Conservation (phyloP, 345 rosid species). For the Lumnitzera littorea region DNA sequence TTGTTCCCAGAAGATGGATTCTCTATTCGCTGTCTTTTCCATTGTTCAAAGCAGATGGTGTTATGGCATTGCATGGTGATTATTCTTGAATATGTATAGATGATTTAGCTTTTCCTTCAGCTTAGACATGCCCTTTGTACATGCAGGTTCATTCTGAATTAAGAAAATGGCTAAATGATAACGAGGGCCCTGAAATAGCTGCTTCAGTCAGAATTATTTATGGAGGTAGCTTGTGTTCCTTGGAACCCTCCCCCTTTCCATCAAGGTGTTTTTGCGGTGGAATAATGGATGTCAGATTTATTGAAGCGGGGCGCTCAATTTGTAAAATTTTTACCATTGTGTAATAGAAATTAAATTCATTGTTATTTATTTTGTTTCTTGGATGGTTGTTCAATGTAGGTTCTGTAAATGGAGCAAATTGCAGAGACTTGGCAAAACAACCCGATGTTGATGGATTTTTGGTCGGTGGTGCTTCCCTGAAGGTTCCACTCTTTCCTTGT, state of each 20-base stretch:
- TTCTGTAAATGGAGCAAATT: constrained; percentile 62
- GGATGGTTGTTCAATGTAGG: constrained; percentile 18
- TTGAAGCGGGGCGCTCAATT: too few relatives aligned
- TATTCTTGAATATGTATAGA: neutral
- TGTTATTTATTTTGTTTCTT: neutral
- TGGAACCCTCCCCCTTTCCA: neutral
- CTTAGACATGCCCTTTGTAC: neutral
- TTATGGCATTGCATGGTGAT: neutral
- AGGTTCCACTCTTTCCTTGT: constrained; percentile 23
- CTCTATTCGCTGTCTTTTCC: too few relatives aligned
- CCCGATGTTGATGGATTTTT: constrained; percentile 71
- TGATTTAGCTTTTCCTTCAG: constrained; percentile 1
- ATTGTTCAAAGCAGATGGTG: too few relatives aligned
- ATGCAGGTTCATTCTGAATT: constrained; percentile 51
- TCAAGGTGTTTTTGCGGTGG: too few relatives aligned
- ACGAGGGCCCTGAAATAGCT: constrained; percentile 53
- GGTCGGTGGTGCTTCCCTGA: constrained; percentile 77
- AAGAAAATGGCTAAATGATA: constrained; percentile 60
- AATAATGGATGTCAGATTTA: too few relatives aligned
- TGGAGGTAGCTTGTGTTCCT: constrained; percentile 40
- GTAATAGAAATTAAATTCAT: neutral
- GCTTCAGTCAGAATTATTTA: constrained; percentile 55
- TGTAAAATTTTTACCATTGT: neutral
- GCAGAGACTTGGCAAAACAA: constrained; percentile 53
- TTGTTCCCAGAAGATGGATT: too few relatives aligned